Base-by-base conservation (phyloP, 202 grass and related monocot genomes). In the Zoysia matrella region DNA sequence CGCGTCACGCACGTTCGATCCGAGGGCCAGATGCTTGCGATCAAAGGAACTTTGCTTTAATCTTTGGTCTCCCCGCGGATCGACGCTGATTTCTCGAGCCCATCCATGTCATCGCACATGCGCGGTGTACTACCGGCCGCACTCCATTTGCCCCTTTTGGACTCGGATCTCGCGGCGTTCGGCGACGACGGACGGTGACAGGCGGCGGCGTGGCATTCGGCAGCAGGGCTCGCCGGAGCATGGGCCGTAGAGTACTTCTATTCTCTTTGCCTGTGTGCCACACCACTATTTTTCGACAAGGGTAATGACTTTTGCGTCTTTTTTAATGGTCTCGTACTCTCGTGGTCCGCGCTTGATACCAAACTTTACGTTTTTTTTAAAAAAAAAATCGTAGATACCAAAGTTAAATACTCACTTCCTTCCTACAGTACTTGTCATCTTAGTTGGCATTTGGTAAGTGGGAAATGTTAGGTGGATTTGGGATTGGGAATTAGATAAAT, bases 1-100 rank as follows among this genome's bases (percentile, higher is more conserved):
- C 78, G 42, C 13, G 11, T 52, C 77, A 56, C 11, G 62, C 76
- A 54, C 67, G 42, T 58, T 80, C 42, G 47, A 42, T n/a, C 16
- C 46, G 46, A n/a, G 64, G 47, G 47, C 48, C 15, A 9, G 58
- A 65, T 65, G 61, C 30, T 65, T 65, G 15, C 11, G 15, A 7
- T 14, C 56, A 71, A 82, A 82, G 72, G 18, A 42, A 56, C 65
- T 76, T 43, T 39, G 2, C 56, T 8, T 36, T 39, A 10, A 14
- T 47, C 42, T 79, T 79, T 57, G 77, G n/a, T 30, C 36, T 8
- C 2, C 13, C 62, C 50, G 51, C 56, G 47, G 65, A 49, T 52
- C 11, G 3, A 3, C 53, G 22, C 58, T 0, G 56, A 30, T 61
- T 30, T 10, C 9, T 9, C 18, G 48, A 2, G 39, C 4, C 69